Conservation (phyloP, 2,329 filamentous ascomycete genomes). For the Blastomyces gilchristii region DNA sequence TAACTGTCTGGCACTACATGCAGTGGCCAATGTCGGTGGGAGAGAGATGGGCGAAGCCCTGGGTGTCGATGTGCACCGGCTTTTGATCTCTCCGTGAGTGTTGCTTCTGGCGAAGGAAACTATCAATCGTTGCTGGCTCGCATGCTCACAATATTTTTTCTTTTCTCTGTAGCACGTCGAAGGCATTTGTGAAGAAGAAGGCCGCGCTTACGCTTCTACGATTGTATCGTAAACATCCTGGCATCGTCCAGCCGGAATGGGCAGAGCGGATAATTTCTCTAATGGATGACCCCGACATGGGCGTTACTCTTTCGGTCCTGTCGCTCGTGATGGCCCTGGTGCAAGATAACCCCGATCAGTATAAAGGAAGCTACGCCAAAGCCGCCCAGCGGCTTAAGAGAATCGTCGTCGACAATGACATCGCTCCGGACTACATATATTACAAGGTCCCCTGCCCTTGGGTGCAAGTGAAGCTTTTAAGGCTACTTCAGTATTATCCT, state of each 20-base stretch:
- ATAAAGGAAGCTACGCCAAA: constrained; percentile 89
- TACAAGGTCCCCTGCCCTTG: constrained; percentile 99
- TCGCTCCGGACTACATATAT: constrained; percentile 84
- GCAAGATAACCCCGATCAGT: constrained; percentile 88
- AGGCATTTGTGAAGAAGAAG: constrained; percentile 99
- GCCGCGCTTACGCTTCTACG: constrained; percentile 86
- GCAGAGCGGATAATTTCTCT: constrained; percentile 96
- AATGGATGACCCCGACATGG: constrained; percentile 93
- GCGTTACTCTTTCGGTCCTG: constrained; percentile 88
- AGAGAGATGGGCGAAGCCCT: constrained; percentile 95
- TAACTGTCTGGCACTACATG: constrained; percentile 92
- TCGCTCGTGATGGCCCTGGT: constrained; percentile 90
- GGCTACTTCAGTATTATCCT: constrained; percentile 89
- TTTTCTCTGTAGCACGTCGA: constrained; percentile 53
- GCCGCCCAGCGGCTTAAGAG: constrained; percentile 81
- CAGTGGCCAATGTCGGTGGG: constrained; percentile 93
- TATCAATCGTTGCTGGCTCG: neutral
- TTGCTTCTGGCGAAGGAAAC: constrained; percentile 4
- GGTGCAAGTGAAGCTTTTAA: constrained; percentile 90
- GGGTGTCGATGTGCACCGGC: constrained; percentile 79
- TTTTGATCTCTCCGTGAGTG: constrained; percentile 85
- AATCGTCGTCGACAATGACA: constrained; percentile 83
- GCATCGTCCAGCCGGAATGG: constrained; percentile 93
- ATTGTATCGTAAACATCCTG: constrained; percentile 86
- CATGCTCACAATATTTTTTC: neutral